Evolutionary conservation across 1,284 basidiomycete species (phyloP).

Genomic region (Rhizoctonia solani): DNA sequence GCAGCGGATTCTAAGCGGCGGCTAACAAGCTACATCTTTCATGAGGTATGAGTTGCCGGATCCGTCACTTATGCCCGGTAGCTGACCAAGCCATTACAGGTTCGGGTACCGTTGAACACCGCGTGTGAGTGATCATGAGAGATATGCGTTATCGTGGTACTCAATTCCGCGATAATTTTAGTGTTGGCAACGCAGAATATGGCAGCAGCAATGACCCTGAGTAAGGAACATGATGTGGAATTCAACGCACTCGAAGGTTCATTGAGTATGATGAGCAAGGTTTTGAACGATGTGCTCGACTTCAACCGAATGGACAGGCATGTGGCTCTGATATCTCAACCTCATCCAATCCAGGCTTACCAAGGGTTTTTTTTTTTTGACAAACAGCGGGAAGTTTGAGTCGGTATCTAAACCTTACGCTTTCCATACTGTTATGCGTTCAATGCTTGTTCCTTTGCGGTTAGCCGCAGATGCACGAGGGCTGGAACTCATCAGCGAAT

Average conservation of each 20-base stretch:
- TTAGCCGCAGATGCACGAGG: slow-evolving; percentile 73
- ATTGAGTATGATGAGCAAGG: slow-evolving; percentile 87
- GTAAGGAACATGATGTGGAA: slow-evolving; percentile 68
- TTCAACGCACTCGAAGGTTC: slow-evolving; percentile 80
- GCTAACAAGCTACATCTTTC: slow-evolving; percentile 80
- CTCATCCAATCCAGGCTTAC: slow-evolving; percentile 41
- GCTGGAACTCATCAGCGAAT: slow-evolving; percentile 66
- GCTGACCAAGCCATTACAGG: no score
- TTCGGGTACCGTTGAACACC: slow-evolving; percentile 89
- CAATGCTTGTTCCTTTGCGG: slow-evolving; percentile 75
- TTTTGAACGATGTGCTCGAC: slow-evolving; percentile 86
- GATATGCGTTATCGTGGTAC: no score
- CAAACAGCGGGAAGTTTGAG: slow-evolving; percentile 78
- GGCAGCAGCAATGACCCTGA: slow-evolving; percentile 69
- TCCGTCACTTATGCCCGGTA: no score
- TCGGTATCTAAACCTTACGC: slow-evolving; percentile 72
- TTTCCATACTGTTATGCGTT: slow-evolving; percentile 81
- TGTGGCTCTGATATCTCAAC: no score
- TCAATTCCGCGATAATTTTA: no score
- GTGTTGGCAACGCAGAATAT: slow-evolving; percentile 90
- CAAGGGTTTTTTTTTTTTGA: slow-evolving; percentile 63
- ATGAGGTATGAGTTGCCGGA: no score
- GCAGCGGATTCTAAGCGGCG: slow-evolving; percentile 71
- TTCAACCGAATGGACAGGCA: slow-evolving; percentile 47
- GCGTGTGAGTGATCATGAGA: no score